Evolutionary conservation across 495 filamentous ascomycete species (phyloP), one percentile per base, ranked within the genome.

Genomic region (Cenococcum geophilum): DNA sequence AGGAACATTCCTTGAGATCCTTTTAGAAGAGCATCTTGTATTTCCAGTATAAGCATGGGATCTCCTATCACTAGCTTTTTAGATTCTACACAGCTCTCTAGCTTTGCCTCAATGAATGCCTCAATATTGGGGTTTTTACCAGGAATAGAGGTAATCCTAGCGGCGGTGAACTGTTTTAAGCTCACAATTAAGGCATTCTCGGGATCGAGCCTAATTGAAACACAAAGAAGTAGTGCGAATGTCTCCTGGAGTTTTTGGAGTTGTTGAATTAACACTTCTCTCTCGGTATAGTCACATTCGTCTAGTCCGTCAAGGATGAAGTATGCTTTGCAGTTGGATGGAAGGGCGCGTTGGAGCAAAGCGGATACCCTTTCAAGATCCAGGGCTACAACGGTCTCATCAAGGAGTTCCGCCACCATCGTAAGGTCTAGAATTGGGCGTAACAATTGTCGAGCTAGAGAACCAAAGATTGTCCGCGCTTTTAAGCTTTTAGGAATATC

Each of bases 1-100:
- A 78, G 75, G 56, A 79, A 78, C 75, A 79, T 78, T 20, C 70
- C 75, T 65, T 75, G 68, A 23, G 68, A 64, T 27, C 71, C 70
- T 53, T 68, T 34, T 23, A 72, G 21, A 18, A 76, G 69, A 56
- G 67, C 66, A 59, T 72, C 64, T 47, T 65, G 58, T 60, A 76
- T 75, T 35, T 76, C 73, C 32, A 74, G 37, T 49, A 76, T 72
- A 11, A 78, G 57, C 5, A 57, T 61, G 18, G 75, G 70, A 56
- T 78, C 63, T 53, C 71, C 70, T 49, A 78, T 58, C n/a, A 55
- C 57, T 40, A 79, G 61, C 52, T 66, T 66, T 61, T 65, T 61
- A 21, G 68, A 69, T 55, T 70, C 60, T 25, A 77, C 49, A 51
- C 68, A 60, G 22, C 50, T 47, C 48, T 70, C 72, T 43, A 79